Base-by-base conservation (phyloP, 139 green algal genomes). In the Chlamydomonas sp. region DNA sequence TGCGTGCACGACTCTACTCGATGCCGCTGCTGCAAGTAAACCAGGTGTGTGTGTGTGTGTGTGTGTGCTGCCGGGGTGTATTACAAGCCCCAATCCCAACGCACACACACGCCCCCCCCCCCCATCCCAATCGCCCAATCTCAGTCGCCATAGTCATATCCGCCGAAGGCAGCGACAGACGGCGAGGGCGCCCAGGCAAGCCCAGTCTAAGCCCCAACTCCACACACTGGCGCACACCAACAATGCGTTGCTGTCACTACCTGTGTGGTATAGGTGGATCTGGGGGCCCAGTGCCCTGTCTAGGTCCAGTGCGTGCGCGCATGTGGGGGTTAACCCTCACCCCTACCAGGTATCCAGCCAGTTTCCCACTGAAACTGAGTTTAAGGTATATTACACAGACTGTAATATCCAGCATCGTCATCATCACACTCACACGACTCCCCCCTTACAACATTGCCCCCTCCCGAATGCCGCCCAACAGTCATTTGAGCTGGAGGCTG, bases 1-100 rank as follows among this genome's bases (percentile, higher is more conserved):
- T 13, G 13, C 16, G 43, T 54, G 43, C 16, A 20, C 62, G 70
- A 13, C 66, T 77, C 29, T 70, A 66, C 57, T 54, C 58, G 34
- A 5, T 65, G 59, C n/a, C 30, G 5, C 26, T 69, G 48, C 69
- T 74, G 24, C 22, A 13, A 24, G 29, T 6, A 24, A 8, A 24
- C 16, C 31, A 62, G 22, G n/a, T 63, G 13, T 65, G 43, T 54
- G 43, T 54, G 13, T 13, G 43, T 54, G 13, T 20, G 16, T 54
- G 43, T 54, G 43, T 54, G 43, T 54, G 43, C 16, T 54, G 43
- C 16, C 20, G 43, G 43, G 13, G 43, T 13, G 43, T 54, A 58
- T 58, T 61, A 22, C 22, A 62, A 31, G 22, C 35, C 64, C 65
- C 65, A 58, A 28, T 64, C n/a, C 43, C 43, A 54, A 54, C 20